Conservation (phyloP, 805 yeast genomes). For the Saccharomyces paradoxus region DNA sequence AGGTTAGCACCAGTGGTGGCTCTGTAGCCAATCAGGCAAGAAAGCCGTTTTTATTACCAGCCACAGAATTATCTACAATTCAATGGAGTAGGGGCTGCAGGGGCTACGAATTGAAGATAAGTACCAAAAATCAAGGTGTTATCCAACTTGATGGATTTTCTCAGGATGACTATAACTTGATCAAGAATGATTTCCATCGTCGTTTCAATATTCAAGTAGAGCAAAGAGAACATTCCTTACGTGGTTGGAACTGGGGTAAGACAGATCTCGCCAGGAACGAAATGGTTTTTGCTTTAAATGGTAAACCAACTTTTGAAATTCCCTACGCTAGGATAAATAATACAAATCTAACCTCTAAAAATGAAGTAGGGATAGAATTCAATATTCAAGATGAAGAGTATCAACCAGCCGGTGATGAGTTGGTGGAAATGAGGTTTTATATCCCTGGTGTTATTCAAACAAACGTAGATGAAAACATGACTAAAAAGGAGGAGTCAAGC, state of each 20-base stretch:
- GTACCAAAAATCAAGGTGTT: slow-evolving; percentile 81
- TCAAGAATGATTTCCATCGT: slow-evolving; percentile 77
- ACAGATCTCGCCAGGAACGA: slow-evolving; percentile 89
- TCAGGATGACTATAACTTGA: slow-evolving; percentile 64
- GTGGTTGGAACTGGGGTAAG: slow-evolving; percentile 99
- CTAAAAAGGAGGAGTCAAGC: slow-evolving; percentile 25
- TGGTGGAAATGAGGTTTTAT: slow-evolving; percentile 89
- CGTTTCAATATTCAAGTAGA: slow-evolving; percentile 69
- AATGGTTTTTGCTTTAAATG: slow-evolving; percentile 73
- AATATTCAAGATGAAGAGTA: slow-evolving; percentile 47
- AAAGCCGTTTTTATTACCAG: slow-evolving; percentile 81
- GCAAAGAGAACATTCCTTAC: slow-evolving; percentile 78
- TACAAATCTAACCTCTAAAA: slow-evolving; percentile 82
- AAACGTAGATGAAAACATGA: slow-evolving; percentile 37
- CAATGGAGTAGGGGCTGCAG: slow-evolving; percentile 92
- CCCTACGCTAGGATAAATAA: slow-evolving; percentile 77
- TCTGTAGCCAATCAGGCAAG: slow-evolving; percentile 42
- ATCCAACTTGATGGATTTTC: slow-evolving; percentile 90
- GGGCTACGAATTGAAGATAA: slow-evolving; percentile 82
- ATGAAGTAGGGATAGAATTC: slow-evolving; percentile 88
- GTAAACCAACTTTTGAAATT: slow-evolving; percentile 84
- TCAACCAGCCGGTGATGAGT: slow-evolving; percentile 82
- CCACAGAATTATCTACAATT: slow-evolving; percentile 69
- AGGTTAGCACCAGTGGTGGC: slow-evolving; percentile 40
- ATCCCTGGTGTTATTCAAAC: slow-evolving; percentile 72